Evolutionary conservation across 345 rosid species (phyloP).

Genomic region (Boechera retrofracta): DNA sequence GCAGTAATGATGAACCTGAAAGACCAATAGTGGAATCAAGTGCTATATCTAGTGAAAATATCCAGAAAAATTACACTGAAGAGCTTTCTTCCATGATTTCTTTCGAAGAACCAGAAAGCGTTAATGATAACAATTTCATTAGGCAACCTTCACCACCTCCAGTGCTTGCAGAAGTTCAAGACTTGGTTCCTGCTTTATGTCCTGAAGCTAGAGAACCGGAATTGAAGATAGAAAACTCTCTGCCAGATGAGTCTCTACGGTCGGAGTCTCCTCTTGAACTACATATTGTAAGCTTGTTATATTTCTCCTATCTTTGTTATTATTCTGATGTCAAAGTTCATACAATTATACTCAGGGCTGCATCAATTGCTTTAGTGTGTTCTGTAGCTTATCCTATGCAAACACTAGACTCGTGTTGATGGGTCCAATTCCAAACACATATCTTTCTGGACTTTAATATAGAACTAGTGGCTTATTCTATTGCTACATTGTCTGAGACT

Average conservation of each 20-base stretch:
- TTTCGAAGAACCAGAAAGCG: constrained; percentile 72
- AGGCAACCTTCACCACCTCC: constrained; percentile 98
- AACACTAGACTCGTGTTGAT: not conserved
- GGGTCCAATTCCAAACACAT: constrained; percentile 6
- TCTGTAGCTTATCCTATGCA: constrained; percentile 3
- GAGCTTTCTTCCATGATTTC: constrained; percentile 86
- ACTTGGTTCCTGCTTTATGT: constrained; percentile 61
- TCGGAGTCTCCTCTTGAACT: constrained; percentile 82
- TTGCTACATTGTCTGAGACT: constrained; percentile 4
- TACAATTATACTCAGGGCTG: not conserved
- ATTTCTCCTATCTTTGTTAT: not conserved
- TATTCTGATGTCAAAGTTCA: not conserved
- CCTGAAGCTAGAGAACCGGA: constrained; percentile 57
- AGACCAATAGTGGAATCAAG: constrained; percentile 49
- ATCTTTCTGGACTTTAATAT: not conserved
- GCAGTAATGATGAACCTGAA: constrained; percentile 52
- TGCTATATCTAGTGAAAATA: constrained; percentile 41
- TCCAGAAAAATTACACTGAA: constrained; percentile 49
- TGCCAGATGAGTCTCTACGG: constrained; percentile 56
- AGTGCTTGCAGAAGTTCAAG: constrained; percentile 91
- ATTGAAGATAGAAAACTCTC: constrained; percentile 56
- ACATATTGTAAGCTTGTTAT: constrained; percentile 77
- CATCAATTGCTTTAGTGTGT: not conserved
- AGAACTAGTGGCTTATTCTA: not conserved
- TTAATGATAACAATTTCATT: constrained; percentile 51